A percentile compares a stretch with the other conserved stretches of the same genome.
These are phyloP conservation scores for Apiotrichum laibachii DNA, from an alignment of 1,284 basidiomycete species.

Conservation along the genomic window DNA sequence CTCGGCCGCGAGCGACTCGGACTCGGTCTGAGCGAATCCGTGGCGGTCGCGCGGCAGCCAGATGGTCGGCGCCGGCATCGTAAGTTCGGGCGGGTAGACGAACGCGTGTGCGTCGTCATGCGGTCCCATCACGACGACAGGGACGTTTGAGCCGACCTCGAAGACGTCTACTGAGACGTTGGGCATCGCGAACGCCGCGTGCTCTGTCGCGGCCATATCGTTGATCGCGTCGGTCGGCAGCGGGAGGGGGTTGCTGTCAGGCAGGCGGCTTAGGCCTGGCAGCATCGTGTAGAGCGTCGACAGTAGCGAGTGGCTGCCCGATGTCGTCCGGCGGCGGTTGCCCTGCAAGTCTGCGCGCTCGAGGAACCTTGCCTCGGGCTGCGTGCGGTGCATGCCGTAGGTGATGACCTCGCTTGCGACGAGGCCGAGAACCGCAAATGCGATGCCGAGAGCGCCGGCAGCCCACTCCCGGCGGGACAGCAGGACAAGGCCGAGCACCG, in stretches of 20 bases:
- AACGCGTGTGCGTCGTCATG: conserved; percentile 54
- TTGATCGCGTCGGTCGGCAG: conserved; percentile 53
- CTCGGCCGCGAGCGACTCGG: conserved; percentile 29
- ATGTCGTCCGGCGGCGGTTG: conserved; percentile 22
- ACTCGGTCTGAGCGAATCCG: conserved; percentile 56
- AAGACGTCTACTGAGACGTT: conserved; percentile 4
- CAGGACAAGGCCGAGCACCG: conserved; percentile 68
- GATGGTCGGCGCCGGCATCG: conserved; percentile 69
- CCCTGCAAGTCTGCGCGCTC: conserved; percentile 17
- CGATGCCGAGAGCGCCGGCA: conserved; percentile 64
- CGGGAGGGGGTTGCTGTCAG: conserved; percentile 10
- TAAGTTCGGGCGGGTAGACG: conserved; percentile 73
- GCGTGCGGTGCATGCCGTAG: conserved; percentile 7
- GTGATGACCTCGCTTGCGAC: conserved; percentile 29
- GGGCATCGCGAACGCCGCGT: conserved; percentile 49
- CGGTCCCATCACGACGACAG: background rate
- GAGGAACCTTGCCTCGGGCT: conserved; percentile 1
- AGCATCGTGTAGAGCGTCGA: conserved; percentile 16
- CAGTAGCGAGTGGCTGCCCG: conserved; percentile 15
- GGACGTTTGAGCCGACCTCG: conserved; percentile 1
- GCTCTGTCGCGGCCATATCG: conserved; percentile 69
- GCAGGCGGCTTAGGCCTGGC: conserved; percentile 10
- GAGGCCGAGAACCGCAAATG: conserved; percentile 55
- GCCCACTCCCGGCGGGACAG: conserved; percentile 66
- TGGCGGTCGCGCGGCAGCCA: conserved; percentile 73